Evolutionary conservation across 192 early-diverging fungal genomes (phyloP), one percentile per base, ranked within the genome.

Genomic region (Coemansia biformis): DNA sequence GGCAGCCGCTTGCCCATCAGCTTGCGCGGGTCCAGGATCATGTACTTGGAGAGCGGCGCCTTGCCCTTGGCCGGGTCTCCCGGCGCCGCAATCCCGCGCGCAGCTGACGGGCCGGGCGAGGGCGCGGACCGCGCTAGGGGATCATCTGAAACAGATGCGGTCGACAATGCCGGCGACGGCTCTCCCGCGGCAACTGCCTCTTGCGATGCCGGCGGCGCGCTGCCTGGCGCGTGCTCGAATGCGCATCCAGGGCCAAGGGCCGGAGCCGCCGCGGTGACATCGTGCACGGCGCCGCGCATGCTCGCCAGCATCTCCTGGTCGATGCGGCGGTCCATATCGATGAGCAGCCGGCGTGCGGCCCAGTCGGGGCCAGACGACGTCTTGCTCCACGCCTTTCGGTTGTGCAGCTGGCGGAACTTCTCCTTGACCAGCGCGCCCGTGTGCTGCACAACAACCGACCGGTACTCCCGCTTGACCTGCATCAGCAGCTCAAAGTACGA

Each of bases 371-470:
- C 69, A 47, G 64, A 65, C 23, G 62, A 64, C 9, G 62, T n/a
- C 52, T 63, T 75, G 37, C 54, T 74, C 70, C 70, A 75, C 2
- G 71, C 59, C 59, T 75, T 75, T 54, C 63, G 63, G 40, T 56
- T 67, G 32, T 75, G 66, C 37, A 77, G 50, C 59, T 77, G 75
- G 4, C 64, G 43, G 37, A 77, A 59, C 56, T 77, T 77, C 22
- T 77, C 75, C 51, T 63, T 66, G 29, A 77, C 67, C 49, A 77
- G 59, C 5, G 75, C 67, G 4, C 75, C 75, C 1, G 75, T 77
- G 30, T 77, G 75, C 41, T 70, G 67, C 4, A 77, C 59, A 10
- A 57, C 75, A 11, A 64, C 75, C 1, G 62, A 63, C 55, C 66
- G 71, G 46, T 65, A 62, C 62, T 77, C 75, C 43, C 63, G 62